Base-by-base conservation (phyloP, 2,329 filamentous ascomycete genomes). In the Neonectria hederae region DNA sequence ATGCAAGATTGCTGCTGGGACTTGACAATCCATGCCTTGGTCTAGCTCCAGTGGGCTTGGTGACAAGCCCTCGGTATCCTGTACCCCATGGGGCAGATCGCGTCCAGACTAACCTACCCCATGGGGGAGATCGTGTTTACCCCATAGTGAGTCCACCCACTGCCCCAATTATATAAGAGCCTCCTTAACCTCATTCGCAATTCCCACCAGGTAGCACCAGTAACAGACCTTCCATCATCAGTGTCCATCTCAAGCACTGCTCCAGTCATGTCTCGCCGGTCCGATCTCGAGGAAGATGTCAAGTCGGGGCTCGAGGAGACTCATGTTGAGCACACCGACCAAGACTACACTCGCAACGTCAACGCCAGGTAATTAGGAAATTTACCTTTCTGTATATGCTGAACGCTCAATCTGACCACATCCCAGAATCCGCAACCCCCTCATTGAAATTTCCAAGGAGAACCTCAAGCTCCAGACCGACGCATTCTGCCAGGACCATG, bases 281-380 rank as follows among this genome's bases (percentile, higher is more conserved):
- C 45, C 40, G 67, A 72, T 32, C n/a, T 70, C 42, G 75, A 75
- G 65, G 71, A 66, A 28, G 69, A 74, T 48, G 48, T 68, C 56
- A 63, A 67, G 52, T 5, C n/a, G 21, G 35, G 40, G 22, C 49
- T 53, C 7, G 54, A 66, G 30, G 49, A 30, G 5, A 17, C 32
- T 17, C 54, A 56, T 46, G 64, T 71, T 54, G 60, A 70, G 35
- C 66, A 75, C 49, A 59, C 68, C 6, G 68, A 68, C 19, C 60
- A 60, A 3, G 73, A 76, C 49, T 76, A 77, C 51, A 56, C 67
- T 17, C 70, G 69, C 24, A 79, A 79, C 63, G 63, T 77, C 8
- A 75, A 77, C 21, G 76, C 76, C 9, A 78, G 72, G 76, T 28
- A 28, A n/a, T n/a, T 62, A 64, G 74, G 48, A 28, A 54, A 21